phyloP scores from a whole-genome alignment of 495 filamentous ascomycete genomes.

The Xylaria intraflava region DNA sequence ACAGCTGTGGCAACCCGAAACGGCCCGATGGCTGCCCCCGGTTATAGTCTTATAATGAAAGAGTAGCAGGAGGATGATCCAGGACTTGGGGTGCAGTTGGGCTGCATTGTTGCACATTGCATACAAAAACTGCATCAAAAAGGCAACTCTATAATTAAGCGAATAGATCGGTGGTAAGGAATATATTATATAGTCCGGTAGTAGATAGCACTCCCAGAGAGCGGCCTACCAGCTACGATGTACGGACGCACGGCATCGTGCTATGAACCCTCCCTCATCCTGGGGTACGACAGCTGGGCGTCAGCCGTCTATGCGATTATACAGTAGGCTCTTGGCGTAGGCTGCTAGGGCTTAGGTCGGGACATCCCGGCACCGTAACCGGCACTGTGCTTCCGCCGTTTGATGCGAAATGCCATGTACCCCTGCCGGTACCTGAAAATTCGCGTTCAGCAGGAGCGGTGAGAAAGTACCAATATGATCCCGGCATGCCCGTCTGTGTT shows the following conservation, averaged over 20 bases:
- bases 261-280: too few relatives aligned
- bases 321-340: neutral
- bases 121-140: constrained; percentile 4
- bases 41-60: neutral
- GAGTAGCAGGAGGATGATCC: constrained; percentile 4
- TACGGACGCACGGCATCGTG: too few relatives aligned
- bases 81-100: constrained; percentile 9
- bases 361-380: constrained; percentile 11
- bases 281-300: constrained; percentile 2
- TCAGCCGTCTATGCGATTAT: neutral
- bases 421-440: constrained; percentile 5
- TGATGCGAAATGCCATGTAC: neutral
- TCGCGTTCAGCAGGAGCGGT: neutral
- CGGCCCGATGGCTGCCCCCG: too few relatives aligned
- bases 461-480: constrained; percentile 4
- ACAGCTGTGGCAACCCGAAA: too few relatives aligned
- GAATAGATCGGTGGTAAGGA: neutral
- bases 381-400: constrained; percentile 8
- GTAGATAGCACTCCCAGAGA: too few relatives aligned
- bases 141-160: constrained; percentile 1
- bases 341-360: neutral
- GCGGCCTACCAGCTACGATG: too few relatives aligned
- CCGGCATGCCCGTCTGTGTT: constrained; percentile 1
- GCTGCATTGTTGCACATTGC: constrained; percentile 5
- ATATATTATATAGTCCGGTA: neutral